These are phyloP conservation scores for Boechera stricta DNA, from an alignment of 345 rosid genomes.

Conservation along the genomic window DNA sequence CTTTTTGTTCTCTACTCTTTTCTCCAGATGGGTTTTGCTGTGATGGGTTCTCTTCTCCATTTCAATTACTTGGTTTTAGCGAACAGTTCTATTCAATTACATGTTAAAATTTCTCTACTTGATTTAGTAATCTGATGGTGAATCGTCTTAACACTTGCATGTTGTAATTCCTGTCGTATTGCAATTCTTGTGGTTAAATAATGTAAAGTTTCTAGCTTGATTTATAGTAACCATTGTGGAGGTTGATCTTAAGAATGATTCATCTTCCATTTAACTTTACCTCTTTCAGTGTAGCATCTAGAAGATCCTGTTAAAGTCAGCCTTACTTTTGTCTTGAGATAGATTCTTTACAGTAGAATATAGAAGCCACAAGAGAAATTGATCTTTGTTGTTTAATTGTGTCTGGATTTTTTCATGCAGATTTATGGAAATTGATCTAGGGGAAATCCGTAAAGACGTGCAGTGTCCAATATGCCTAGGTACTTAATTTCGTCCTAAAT, in stretches of 20 bases:
- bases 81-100: constrained; percentile 6
- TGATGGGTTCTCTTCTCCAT: constrained; percentile 11
- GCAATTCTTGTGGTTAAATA: constrained; percentile 7
- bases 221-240: neutral
- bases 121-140: constrained; percentile 21
- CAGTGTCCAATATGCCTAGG: constrained; percentile 87
- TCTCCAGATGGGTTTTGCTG: constrained; percentile 6
- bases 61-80: constrained; percentile 33
- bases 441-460: constrained; percentile 74
- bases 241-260: constrained; percentile 21
- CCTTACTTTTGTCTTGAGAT: neutral
- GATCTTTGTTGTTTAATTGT: constrained; percentile 5
- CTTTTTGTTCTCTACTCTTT: constrained; percentile 13
- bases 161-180: constrained; percentile 37
- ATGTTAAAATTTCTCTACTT: constrained; percentile 1
- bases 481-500: constrained; percentile 34
- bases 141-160: constrained; percentile 48
- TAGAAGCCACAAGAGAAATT: neutral
- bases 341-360: neutral
- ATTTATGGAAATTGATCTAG: constrained; percentile 53
- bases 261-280: neutral
- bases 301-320: neutral
- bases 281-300: neutral
- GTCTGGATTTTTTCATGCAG: constrained; percentile 48
- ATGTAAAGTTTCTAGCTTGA: constrained; percentile 16